Evolutionary conservation across 2,329 filamentous ascomycete genomes (phyloP), one percentile per base, ranked within the genome.

Genomic region (Neonectria magnoliae): DNA sequence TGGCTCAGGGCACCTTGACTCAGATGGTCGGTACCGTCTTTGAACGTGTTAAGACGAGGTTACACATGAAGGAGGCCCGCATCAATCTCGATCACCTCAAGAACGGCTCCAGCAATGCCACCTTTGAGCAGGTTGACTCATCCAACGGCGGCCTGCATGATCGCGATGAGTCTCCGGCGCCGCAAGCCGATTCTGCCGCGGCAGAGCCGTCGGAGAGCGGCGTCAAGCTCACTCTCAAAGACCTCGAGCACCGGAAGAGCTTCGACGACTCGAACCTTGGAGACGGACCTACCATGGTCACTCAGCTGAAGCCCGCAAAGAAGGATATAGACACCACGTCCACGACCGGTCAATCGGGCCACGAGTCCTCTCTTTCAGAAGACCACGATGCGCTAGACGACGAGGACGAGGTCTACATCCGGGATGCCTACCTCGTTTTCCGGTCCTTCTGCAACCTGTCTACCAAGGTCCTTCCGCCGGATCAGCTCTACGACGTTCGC

Each of bases 11-110:
- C 3, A 98, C 96, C 4, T 83, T 99, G 75, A 97, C 95, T 4
- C 96, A 99, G 81, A 99, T 99, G 96, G 93, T 98, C 42, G 94
- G 95, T 69, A 98, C 95, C 1, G 96, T 99, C 3, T 99, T 99
- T 74, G 96, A 99, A 79, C 86, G 96, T 66, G 95, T 99, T 68
- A 97, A 96, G 81, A 88, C 88, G 1, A 87, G 96, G 57, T 82
- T 99, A 66, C 91, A 94, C 63, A 89, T 94, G 83, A 98, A 97
- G 79, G 94, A 98, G 76, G 85, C 92, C 38, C 88, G 93, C 20
- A 73, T 91, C 60, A 88, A 86, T 71, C 77, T 88, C 10, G 77
- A 80, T 20, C 85, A 83, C 67, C 78, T 87, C 29, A 86, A 84
- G 71, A 80, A 83, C 57, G 83, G 82, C 75, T 82, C 82, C 20